Conservation (phyloP, 768 basidiomycete genomes). For the Mycena capillaripes region DNA sequence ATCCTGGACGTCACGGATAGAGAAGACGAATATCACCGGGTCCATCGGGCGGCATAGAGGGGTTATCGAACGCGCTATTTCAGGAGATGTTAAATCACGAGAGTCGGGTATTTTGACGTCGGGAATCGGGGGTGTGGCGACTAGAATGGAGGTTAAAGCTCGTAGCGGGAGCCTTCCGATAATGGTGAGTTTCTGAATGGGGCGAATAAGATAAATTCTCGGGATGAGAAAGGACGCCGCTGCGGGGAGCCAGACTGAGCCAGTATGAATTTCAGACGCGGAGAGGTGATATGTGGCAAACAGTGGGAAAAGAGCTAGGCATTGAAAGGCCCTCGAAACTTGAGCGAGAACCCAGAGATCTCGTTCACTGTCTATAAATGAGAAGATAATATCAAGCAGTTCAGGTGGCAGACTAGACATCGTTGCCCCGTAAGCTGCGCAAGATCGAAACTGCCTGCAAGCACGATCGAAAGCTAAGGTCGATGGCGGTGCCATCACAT, state of each 20-base stretch:
- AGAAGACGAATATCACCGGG: neutral
- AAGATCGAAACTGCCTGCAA: too few relatives aligned
- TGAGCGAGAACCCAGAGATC: conserved; percentile 6
- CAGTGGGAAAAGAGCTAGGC: neutral
- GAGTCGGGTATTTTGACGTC: neutral
- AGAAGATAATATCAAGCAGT: neutral
- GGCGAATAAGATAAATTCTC: neutral
- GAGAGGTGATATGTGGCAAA: neutral
- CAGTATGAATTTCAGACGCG: neutral
- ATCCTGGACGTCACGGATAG: too few relatives aligned
- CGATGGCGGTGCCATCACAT: too few relatives aligned
- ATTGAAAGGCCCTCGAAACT: neutral
- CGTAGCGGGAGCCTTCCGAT: neutral
- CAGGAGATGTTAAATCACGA: neutral
- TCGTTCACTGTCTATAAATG: neutral
- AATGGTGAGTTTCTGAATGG: neutral
- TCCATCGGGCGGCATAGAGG: neutral
- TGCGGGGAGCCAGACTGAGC: neutral
- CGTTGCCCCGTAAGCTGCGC: too few relatives aligned
- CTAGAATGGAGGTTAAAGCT: neutral
- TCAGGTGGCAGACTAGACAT: neutral
- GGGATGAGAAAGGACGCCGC: neutral
- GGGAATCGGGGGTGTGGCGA: neutral
- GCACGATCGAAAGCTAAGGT: too few relatives aligned
- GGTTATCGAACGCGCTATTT: neutral